Percentiles rank a stretch among this genome's conserved stretches.
Conservation (phyloP, 768 basidiomycete species). For the Leucocoprinus sp. region DNA sequence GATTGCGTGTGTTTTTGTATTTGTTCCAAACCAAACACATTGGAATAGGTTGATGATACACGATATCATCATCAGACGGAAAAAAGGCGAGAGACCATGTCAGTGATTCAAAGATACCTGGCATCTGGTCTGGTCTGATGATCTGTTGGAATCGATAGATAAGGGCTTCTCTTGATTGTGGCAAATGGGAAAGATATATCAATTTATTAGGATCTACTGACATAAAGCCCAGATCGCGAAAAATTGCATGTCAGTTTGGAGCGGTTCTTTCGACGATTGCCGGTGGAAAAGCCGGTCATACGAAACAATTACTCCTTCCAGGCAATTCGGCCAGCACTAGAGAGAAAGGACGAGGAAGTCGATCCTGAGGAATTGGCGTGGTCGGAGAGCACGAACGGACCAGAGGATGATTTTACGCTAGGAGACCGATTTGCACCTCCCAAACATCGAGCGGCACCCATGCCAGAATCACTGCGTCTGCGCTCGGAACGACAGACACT, state of each 20-base stretch:
- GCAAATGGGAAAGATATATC: neutral
- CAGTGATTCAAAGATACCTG: neutral
- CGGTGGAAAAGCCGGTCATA: slow-evolving; percentile 59
- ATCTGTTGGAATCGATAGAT: neutral
- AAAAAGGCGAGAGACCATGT: no score
- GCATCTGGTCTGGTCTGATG: slow-evolving; percentile 7
- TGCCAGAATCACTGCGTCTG: slow-evolving; percentile 40
- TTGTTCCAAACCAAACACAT: no score
- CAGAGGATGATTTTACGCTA: slow-evolving; percentile 37
- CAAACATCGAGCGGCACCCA: slow-evolving; percentile 16
- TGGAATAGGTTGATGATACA: no score
- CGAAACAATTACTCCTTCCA: slow-evolving; percentile 61
- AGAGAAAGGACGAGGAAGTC: slow-evolving; percentile 18
- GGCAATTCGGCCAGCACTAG: slow-evolving; percentile 16
- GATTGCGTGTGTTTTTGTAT: neutral
- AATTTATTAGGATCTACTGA: slow-evolving; percentile 10
- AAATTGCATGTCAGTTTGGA: slow-evolving; percentile 58
- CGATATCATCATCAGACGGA: slow-evolving; percentile 2
- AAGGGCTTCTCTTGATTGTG: neutral
- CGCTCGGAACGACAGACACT: slow-evolving; percentile 63
- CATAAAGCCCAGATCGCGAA: slow-evolving; percentile 36
- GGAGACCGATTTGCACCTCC: slow-evolving; percentile 15
- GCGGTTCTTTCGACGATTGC: slow-evolving; percentile 61
- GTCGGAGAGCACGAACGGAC: slow-evolving; percentile 45
- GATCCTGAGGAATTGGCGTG: slow-evolving; percentile 66